Base-by-base conservation (phyloP, 2,329 filamentous ascomycete species). In the Colletotrichum sidae region DNA sequence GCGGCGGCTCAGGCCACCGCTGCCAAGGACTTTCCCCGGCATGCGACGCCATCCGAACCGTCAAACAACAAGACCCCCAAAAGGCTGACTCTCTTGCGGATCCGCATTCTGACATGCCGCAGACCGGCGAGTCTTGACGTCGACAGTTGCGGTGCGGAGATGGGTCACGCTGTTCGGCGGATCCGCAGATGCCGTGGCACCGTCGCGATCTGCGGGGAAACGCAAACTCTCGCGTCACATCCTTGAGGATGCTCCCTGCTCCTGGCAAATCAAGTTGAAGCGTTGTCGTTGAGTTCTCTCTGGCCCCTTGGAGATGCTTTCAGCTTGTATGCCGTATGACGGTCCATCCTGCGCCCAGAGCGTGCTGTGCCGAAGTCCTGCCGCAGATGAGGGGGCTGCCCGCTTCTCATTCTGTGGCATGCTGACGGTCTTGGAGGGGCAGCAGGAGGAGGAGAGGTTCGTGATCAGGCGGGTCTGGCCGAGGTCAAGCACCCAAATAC, bases 121-220 rank as follows among this genome's bases (percentile, higher is more conserved):
- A 25, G 4, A 25, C 1, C 25, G 25, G 25, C 25, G 25, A 25
- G 25, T 25, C 25, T 25, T 25, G 25, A 25, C 25, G 25, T 25
- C 25, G 25, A 25, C 25, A 25, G 1, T 1, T 25, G 25, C 25
- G 25, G 1, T 25, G 25, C 25, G 25, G 44, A 46, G 15, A 25
- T 7, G 13, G 42, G 12, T n/a, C 12, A 6, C 42, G 44, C 44
- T 8, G n/a, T 17, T 46, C 44, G 38, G 46, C 55, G 53, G 41
- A 44, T 50, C 55, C 55, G 54, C 46, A 42, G 8, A 42, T 51
- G 54, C 37, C 55, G 55, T 41, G 45, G 17, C 42, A 17, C 55
- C 46, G 46, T 39, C 13, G 55, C 46, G 25, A 13, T 11, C 44
- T 58, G 55, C 55, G 55, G 55, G 55, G 55, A 58, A 58, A 51